Evolutionary conservation across 1,284 basidiomycete species (phyloP).

Genomic region (Cutaneotrichosporon sp.): DNA sequence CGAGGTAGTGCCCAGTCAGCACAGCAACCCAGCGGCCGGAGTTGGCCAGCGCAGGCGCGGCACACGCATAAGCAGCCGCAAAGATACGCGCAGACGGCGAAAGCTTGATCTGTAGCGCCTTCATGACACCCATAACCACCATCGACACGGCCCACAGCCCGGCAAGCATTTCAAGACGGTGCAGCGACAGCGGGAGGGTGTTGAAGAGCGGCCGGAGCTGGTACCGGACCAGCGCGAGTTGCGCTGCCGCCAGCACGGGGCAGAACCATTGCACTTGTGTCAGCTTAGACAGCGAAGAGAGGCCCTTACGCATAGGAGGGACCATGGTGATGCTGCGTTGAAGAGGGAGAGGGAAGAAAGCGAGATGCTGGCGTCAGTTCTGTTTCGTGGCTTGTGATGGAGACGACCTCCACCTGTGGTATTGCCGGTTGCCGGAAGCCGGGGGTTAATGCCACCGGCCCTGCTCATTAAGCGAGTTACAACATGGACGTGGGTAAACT

Average conservation of each 20-base stretch:
- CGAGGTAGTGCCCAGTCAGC: neutral
- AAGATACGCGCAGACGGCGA: neutral
- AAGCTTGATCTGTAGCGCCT: too few species aligned
- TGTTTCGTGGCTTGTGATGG: too few species aligned
- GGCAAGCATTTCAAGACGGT: neutral
- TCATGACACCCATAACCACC: too few species aligned
- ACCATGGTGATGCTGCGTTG: too few species aligned
- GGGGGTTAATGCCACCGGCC: too few species aligned
- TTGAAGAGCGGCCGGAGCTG: conserved; percentile 4
- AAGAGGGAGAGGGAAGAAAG: neutral
- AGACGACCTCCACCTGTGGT: too few species aligned
- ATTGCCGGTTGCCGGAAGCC: too few species aligned
- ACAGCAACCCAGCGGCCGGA: conserved; percentile 5
- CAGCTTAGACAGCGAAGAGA: too few species aligned
- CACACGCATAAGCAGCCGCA: neutral
- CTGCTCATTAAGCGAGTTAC: too few species aligned
- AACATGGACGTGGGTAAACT: too few species aligned
- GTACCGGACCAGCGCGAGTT: neutral
- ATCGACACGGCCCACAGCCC: neutral
- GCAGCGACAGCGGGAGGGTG: neutral
- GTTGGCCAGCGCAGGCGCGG: neutral
- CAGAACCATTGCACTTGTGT: neutral
- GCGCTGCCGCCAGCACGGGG: neutral
- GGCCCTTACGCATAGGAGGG: too few species aligned
- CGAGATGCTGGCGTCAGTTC: too few species aligned